Evolutionary conservation across 2,329 filamentous ascomycete species (phyloP), one percentile per base, ranked within the genome.

Genomic region (Sporothrix inflata): DNA sequence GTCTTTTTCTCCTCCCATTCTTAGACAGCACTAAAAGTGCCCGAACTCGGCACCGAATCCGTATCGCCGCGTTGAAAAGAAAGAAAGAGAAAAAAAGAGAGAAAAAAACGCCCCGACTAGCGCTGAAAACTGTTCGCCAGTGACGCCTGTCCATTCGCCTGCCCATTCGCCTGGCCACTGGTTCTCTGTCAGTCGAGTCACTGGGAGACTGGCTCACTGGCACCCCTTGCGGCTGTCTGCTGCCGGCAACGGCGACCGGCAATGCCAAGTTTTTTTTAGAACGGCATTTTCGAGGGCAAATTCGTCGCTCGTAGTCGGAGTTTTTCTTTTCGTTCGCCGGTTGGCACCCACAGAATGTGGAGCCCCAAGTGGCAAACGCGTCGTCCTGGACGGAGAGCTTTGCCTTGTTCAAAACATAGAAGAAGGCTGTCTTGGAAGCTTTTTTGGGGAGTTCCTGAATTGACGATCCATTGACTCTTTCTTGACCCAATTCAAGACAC

Each of bases 331-430:
- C 6, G 30, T 34, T 34, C 6, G 30, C 30, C 30, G 30, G 30
- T 34, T 34, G 30, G 6, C 30, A 34, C 6, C 3, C 30, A 34
- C 16, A 34, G 57, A 61, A 61, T 40, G 57, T 40, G 57, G 57
- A 24, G 53, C 53, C 34, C n/a, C 42, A 61, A 61, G 57, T 61
- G 57, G 57, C 57, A 42, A 61, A 61, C 57, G 57, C 57, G 38
- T 61, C 38, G 30, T 61, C 34, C 19, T n/a, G 57, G n/a, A 30
- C 9, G 2, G 30, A 5, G 27, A 27, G n/a, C n/a, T 19, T 45
- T 27, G n/a, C n/a, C 12, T 21, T 27, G 60, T 27, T 65, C 27
- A 45, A 27, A 27, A 24, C 60, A 30, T 34, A 11, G 6, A 63
- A 63, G 38, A 21, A 40, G 38, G 24, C n/a, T 38, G 38, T 24